These are phyloP conservation scores for Nakaseomyces kungkrabaensis DNA, from an alignment of 1,139 yeast species.

Conservation along the genomic window DNA sequence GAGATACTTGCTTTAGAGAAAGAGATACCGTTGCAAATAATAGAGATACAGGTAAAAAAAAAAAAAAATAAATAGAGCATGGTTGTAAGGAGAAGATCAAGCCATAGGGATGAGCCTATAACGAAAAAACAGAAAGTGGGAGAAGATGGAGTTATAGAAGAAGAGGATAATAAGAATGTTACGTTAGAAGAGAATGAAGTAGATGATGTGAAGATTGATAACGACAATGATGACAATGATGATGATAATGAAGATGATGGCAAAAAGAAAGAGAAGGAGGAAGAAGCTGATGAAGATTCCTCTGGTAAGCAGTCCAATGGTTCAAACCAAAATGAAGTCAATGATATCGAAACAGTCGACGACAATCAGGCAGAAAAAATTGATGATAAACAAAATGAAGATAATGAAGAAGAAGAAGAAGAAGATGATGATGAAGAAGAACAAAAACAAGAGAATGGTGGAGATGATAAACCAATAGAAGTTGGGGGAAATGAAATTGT, in stretches of 20 bases:
- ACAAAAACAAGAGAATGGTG: conserved; percentile 5
- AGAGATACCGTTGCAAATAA: not conserved
- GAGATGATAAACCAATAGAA: conserved; percentile 16
- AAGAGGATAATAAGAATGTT: not conserved
- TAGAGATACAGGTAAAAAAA: not conserved
- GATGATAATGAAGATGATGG: too few relatives aligned
- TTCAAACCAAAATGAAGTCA: not conserved
- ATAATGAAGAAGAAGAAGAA: conserved; percentile 15
- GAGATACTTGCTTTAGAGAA: not conserved
- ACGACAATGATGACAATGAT: too few relatives aligned
- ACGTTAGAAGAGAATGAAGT: not conserved
- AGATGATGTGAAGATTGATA: conserved; percentile 1
- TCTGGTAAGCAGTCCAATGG: conserved; percentile 2
- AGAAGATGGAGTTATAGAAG: conserved; percentile 3
- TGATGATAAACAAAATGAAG: conserved; percentile 20
- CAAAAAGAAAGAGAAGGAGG: too few relatives aligned
- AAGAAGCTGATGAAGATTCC: conserved; percentile 4
- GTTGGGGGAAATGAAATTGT: conserved; percentile 20
- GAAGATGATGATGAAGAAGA: conserved; percentile 29
- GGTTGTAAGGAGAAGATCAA: not conserved
- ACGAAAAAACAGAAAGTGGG: conserved; percentile 15
- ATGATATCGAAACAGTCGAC: not conserved
- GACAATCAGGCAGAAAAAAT: conserved; percentile 7
- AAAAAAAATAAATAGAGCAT: conserved; percentile 4
- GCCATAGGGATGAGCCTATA: not conserved